Base-by-base conservation (phyloP, 108 stramenopile genomes). In the Skeletonema potamos region DNA sequence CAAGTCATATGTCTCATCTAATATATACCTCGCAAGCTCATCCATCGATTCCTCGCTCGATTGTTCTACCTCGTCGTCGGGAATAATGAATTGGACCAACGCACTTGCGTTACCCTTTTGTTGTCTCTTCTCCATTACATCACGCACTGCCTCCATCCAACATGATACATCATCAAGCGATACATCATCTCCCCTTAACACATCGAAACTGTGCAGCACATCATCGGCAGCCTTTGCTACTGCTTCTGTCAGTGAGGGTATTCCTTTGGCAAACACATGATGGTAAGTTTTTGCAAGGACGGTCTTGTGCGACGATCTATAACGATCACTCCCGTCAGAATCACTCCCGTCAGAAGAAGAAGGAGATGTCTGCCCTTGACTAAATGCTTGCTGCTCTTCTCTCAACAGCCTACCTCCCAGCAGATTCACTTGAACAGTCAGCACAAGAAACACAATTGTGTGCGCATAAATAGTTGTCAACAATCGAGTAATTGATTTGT, bases 1-100 rank as follows among this genome's bases (percentile, higher is more conserved):
- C 13, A 82, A 41, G 51, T 85, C 84, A 39, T 68, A 82, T 9
- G 84, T 85, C 59, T 85, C 84, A 54, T 85, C 84, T 8, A 85
- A 56, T 33, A 85, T 82, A 24, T 64, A 74, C 30, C 30, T 68
- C 1, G 84, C 79, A n/a, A 80, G 59, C 2, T 76, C 82, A 39
- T 81, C 83, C 20, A 30, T 43, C 36, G 41, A 13, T 48, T 41
- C 33, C 32, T 22, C 54, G 27, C 11, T 54, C 5, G 27, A 22
- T 20, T 9, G 26, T 55, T 48, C 37, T 3, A 20, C 34, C 29
- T 77, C 75, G 3, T 77, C 75, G 3, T 73, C 72, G 7, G 74
- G 84, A 55, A 85, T 59, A 1, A 85, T 27, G 27, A 62, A 82
- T 41, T 61, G 62, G 9, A 61, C 75, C 28, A 84, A 59, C 1